phyloP scores from a whole-genome alignment of 139 green algal genomes.

The Eudorina sp. region DNA sequence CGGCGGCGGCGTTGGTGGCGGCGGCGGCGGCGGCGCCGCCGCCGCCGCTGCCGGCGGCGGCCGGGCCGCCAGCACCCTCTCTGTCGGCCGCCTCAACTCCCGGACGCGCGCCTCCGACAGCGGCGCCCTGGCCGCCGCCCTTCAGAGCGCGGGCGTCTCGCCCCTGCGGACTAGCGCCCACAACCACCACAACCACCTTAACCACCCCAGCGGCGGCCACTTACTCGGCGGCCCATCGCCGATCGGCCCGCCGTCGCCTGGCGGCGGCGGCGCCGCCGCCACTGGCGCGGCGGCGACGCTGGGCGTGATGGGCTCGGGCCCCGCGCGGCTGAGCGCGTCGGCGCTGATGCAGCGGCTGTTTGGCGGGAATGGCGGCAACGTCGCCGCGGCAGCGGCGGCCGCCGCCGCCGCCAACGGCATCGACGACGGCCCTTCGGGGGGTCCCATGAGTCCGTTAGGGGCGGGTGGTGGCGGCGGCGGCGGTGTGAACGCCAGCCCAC shows the following conservation, averaged over 20 bases:
- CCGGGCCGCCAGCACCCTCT: not conserved
- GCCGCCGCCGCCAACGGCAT: too few relatives aligned
- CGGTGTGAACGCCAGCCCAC: not conserved
- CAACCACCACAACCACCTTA: not conserved
- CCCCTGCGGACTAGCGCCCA: conserved; percentile 17
- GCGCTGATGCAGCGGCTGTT: not conserved
- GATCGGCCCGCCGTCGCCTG: not conserved
- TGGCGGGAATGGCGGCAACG: not conserved
- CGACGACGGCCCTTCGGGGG: not conserved
- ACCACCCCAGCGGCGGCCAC: too few relatives aligned
- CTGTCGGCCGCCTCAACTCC: conserved; percentile 2
- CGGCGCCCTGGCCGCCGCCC: not conserved
- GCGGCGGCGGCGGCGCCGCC: too few relatives aligned
- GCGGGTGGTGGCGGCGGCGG: too few relatives aligned
- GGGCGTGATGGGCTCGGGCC: not conserved
- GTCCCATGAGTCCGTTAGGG: not conserved
- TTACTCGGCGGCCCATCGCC: not conserved
- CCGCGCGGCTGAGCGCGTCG: not conserved
- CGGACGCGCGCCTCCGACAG: conserved; percentile 35
- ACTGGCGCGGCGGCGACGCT: not conserved
- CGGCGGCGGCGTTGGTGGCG: too few relatives aligned
- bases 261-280: not conserved
- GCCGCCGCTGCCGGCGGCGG: not conserved
- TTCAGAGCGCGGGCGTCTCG: conserved; percentile 12
- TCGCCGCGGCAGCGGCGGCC: not conserved